phyloP scores from a whole-genome alignment of 805 yeast genomes.

The Saturnispora saitoi region DNA sequence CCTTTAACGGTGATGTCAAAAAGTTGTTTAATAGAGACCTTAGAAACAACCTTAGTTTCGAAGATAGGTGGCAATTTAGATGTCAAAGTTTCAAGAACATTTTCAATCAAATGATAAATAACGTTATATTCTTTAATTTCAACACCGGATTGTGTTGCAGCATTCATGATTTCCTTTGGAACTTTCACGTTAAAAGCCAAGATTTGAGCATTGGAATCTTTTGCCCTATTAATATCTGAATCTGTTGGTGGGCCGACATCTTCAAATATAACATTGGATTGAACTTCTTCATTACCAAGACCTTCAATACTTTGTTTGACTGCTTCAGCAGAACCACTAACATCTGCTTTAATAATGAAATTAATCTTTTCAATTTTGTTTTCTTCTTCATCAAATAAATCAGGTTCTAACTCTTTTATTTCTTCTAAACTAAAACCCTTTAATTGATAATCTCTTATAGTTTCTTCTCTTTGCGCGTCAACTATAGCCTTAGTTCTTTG shows the following conservation, averaged over 20 bases:
- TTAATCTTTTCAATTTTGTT: slow-evolving; percentile 32
- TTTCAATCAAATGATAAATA: slow-evolving; percentile 82
- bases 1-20: slow-evolving; percentile 59
- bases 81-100: slow-evolving; percentile 60
- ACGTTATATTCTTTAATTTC: slow-evolving; percentile 59
- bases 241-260: slow-evolving; percentile 76
- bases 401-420: slow-evolving; percentile 29
- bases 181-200: slow-evolving; percentile 69
- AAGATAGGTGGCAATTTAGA: slow-evolving; percentile 53
- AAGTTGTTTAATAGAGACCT: slow-evolving; percentile 59
- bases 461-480: slow-evolving; percentile 43
- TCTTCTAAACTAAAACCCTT: slow-evolving; percentile 53
- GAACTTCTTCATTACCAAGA: slow-evolving; percentile 83
- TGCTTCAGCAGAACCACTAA: slow-evolving; percentile 92
- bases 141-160: slow-evolving; percentile 53
- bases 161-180: slow-evolving; percentile 51
- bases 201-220: slow-evolving; percentile 61
- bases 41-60: slow-evolving; percentile 59
- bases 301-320: slow-evolving; percentile 70
- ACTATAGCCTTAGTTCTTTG: slow-evolving; percentile 48
- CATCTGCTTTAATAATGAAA: slow-evolving; percentile 83
- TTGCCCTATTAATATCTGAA: slow-evolving; percentile 58
- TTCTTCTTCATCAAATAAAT: slow-evolving; percentile 26
- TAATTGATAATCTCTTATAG: slow-evolving; percentile 46
- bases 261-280: slow-evolving; percentile 55